phyloP scores from a whole-genome alignment of 2,329 filamentous ascomycete genomes.

The Fusarium chlamydosporum region DNA sequence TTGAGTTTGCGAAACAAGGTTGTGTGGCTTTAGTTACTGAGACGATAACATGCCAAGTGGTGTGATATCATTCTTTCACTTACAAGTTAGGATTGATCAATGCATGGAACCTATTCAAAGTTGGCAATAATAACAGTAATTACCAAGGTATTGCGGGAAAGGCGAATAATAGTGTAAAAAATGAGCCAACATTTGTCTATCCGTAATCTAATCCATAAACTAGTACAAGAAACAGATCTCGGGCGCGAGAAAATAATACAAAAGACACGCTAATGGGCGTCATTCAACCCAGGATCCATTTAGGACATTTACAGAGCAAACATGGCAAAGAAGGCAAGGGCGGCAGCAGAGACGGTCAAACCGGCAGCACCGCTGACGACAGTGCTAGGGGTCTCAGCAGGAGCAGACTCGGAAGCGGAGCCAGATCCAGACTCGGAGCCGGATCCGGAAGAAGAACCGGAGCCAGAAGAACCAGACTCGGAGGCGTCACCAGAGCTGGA shows the following conservation, averaged over 20 bases:
- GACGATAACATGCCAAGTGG: too few species aligned
- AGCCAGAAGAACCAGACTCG: slow-evolving; percentile 14
- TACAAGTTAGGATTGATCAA: background rate
- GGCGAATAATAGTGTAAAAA: slow-evolving; percentile 9
- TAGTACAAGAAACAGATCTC: slow-evolving; percentile 52
- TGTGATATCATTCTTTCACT: too few species aligned
- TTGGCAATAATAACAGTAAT: background rate
- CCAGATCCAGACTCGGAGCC: slow-evolving; percentile 9
- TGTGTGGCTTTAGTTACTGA: background rate
- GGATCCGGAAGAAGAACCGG: slow-evolving; percentile 12
- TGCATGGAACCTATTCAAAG: background rate
- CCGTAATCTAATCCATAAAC: slow-evolving; percentile 49
- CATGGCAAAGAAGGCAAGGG: slow-evolving; percentile 42
- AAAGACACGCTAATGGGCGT: slow-evolving; percentile 49
- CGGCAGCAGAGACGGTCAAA: slow-evolving; percentile 40
- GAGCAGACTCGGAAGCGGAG: slow-evolving; percentile 31
- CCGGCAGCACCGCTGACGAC: slow-evolving; percentile 35
- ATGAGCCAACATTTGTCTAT: slow-evolving; percentile 48
- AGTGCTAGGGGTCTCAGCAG: slow-evolving; percentile 40
- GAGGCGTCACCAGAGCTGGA: slow-evolving; percentile 24
- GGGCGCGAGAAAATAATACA: slow-evolving; percentile 45
- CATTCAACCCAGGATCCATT: slow-evolving; percentile 46
- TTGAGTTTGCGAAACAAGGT: background rate
- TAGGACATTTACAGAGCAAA: slow-evolving; percentile 48
- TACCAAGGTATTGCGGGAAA: background rate